phyloP scores from a whole-genome alignment of 257 asterid species.

The Solanum stenotomum region DNA sequence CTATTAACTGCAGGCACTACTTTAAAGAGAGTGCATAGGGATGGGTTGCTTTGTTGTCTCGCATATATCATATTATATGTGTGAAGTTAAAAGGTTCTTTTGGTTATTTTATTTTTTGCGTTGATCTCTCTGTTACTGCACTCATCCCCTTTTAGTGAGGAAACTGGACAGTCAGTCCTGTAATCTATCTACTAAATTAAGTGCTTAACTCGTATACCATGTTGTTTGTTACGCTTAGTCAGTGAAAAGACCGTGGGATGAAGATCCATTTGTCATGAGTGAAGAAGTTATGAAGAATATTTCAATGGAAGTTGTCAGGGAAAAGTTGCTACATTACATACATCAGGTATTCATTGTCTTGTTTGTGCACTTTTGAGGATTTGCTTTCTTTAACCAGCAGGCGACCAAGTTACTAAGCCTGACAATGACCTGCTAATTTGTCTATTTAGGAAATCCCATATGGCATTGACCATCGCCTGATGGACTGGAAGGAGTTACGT shows the following conservation, averaged over 20 bases:
- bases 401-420: neutral
- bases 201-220: neutral
- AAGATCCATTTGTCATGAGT: constrained; percentile 77
- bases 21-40: neutral
- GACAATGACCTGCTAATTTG: neutral
- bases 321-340: constrained; percentile 67
- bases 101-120: neutral
- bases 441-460: constrained; percentile 76
- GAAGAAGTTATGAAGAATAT: constrained; percentile 93
- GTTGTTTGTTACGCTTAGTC: constrained; percentile 39
- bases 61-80: neutral
- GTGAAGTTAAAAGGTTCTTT: neutral
- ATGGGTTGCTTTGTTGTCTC: neutral
- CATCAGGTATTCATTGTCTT: constrained; percentile 60
- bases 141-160: neutral
- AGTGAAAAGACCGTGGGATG: constrained; percentile 87
- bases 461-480: constrained; percentile 75
- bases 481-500: constrained; percentile 83
- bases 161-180: neutral
- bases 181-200: neutral
- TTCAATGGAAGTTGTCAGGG: constrained; percentile 84
- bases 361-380: neutral
- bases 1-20: neutral
- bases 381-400: neutral
- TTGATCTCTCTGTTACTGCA: neutral